Conservation (phyloP, 2,329 filamentous ascomycete genomes). For the Gaeumannomyces sp. region DNA sequence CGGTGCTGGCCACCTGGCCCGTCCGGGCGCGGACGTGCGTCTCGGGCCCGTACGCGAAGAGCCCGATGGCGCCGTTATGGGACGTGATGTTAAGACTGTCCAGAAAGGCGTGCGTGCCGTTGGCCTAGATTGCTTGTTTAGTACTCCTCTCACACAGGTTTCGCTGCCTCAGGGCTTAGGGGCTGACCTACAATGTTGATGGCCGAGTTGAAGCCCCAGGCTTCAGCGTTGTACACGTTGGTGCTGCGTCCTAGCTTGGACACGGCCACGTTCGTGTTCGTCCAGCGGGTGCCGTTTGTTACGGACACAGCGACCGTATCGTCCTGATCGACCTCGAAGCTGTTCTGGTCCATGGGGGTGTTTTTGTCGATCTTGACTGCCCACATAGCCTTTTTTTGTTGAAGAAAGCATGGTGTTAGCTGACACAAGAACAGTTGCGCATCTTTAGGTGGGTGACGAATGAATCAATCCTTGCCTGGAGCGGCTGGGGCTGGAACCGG, state of each 20-base stretch:
- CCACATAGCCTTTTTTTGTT: neutral
- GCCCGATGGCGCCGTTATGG: slow-evolving; percentile 3
- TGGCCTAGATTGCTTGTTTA: neutral
- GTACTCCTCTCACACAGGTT: neutral
- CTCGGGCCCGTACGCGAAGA: neutral
- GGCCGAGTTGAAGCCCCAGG: slow-evolving; percentile 8
- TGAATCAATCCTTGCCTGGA: neutral
- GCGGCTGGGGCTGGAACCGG: neutral
- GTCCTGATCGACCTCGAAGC: slow-evolving; percentile 1
- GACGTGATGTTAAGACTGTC: neutral
- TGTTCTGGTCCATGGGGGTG: neutral
- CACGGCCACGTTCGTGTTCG: neutral
- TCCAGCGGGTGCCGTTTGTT: slow-evolving; percentile 1
- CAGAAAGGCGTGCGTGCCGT: neutral
- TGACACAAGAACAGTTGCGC: neutral
- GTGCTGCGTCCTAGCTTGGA: slow-evolving; percentile 4
- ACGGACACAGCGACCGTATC: neutral
- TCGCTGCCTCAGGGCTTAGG: neutral
- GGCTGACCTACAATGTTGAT: slow-evolving; percentile 2
- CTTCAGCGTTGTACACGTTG: neutral
- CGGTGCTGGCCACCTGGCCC: neutral
- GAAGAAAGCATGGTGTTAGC: neutral
- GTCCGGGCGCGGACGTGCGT: neutral
- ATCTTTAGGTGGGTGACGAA: neutral
- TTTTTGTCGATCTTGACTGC: neutral